Evolutionary conservation across 2,329 filamentous ascomycete genomes (phyloP).

Genomic region (Coleophoma eucalyptorum): DNA sequence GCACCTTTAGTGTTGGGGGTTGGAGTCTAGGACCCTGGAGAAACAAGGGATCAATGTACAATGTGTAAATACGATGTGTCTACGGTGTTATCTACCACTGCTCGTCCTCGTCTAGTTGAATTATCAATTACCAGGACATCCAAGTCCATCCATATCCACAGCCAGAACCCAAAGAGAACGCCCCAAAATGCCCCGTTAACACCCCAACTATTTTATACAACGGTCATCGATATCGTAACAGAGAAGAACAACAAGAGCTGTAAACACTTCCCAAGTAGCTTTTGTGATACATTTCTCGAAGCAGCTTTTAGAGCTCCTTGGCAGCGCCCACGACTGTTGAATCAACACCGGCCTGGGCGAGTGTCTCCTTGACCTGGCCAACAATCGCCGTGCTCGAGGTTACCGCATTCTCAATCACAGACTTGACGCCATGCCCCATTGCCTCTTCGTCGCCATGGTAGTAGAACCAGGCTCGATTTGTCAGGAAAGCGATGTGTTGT

Average conservation of each 20-base stretch:
- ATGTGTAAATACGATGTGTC: too few species aligned
- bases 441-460: conserved; percentile 73
- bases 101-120: neutral
- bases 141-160: neutral
- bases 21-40: neutral
- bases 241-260: too few species aligned
- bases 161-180: neutral
- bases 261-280: too few species aligned
- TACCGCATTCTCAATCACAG: conserved; percentile 13
- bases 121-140: neutral
- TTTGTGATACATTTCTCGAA: neutral
- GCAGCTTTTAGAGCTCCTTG: conserved; percentile 21
- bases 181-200: neutral
- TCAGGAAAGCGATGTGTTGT: conserved; percentile 79
- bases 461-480: conserved; percentile 90
- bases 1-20: neutral
- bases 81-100: too few species aligned
- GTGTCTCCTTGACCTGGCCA: conserved; percentile 20
- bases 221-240: too few species aligned
- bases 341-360: conserved; percentile 11
- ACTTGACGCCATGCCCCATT: conserved; percentile 11
- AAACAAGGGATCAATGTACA: too few species aligned
- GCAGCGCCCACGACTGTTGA: conserved; percentile 10
- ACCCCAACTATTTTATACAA: too few species aligned
- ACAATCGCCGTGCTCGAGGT: conserved; percentile 12